Percentiles rank a stretch among this genome's conserved stretches.
Conservation (phyloP, 495 filamentous ascomycete species). For the Chaetomium tenue region DNA sequence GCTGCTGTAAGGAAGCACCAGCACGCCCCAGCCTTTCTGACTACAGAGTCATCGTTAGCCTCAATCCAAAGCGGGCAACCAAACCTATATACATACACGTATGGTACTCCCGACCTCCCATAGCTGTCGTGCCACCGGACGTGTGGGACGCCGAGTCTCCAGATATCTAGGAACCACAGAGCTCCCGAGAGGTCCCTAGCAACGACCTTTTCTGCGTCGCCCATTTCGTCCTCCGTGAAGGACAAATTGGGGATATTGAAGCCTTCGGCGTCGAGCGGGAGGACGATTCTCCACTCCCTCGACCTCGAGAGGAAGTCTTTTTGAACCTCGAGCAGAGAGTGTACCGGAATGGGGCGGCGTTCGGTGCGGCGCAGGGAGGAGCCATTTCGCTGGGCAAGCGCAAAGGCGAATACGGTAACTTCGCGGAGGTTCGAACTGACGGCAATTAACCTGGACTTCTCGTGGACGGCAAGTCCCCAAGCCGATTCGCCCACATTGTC, state of each 20-base stretch:
- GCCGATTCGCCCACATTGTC: constrained; percentile 73
- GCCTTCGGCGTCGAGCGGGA: constrained; percentile 34
- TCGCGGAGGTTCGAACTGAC: constrained; percentile 69
- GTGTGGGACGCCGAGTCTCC: constrained; percentile 37
- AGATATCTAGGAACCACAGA: constrained; percentile 66
- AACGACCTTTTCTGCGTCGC: constrained; percentile 62
- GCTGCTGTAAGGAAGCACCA: constrained; percentile 44
- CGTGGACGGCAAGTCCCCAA: constrained; percentile 88
- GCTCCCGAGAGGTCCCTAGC: constrained; percentile 71
- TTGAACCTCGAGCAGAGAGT: constrained; percentile 31
- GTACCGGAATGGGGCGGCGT: too few relatives aligned
- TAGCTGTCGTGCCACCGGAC: constrained; percentile 20
- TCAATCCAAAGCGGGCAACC: background rate
- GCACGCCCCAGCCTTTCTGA: constrained; percentile 47
- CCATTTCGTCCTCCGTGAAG: constrained; percentile 67
- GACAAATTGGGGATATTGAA: constrained; percentile 75
- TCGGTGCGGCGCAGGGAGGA: background rate
- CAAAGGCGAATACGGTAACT: constrained; percentile 73
- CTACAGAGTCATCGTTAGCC: constrained; percentile 19
- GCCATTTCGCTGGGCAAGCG: constrained; percentile 47
- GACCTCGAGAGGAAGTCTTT: constrained; percentile 35
- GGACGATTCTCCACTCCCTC: constrained; percentile 44
- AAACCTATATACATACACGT: background rate
- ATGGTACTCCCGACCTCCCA: background rate
- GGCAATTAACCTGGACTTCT: constrained; percentile 72